phyloP scores from a whole-genome alignment of 176 grass and related monocot species.

The Canna indica region DNA sequence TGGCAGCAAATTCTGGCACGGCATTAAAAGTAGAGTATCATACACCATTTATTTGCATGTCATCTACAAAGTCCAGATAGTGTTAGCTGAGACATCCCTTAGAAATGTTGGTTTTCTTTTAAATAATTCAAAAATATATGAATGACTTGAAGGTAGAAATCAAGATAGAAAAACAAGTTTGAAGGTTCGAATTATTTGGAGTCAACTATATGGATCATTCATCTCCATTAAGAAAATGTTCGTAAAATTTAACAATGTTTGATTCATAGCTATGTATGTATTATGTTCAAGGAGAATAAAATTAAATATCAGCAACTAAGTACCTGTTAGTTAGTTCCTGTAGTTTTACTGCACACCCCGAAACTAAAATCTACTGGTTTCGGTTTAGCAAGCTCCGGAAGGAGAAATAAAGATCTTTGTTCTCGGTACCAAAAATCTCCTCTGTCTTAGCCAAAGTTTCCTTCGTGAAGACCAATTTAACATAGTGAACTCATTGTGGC shows the following conservation, averaged over 20 bases:
- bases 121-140: too few species aligned
- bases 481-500: background rate
- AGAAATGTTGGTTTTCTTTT: background rate
- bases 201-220: background rate
- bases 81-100: background rate
- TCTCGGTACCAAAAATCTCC: constrained; percentile 82
- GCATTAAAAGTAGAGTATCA: too few species aligned
- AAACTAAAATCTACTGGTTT: constrained; percentile 31
- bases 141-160: too few species aligned
- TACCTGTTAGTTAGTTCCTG: background rate
- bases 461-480: constrained; percentile 31
- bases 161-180: background rate
- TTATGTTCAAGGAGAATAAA: background rate
- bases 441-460: constrained; percentile 82
- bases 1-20: too few species aligned
- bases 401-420: constrained; percentile 73
- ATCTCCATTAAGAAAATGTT: too few species aligned
- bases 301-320: background rate
- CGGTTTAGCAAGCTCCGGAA: constrained; percentile 84
- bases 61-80: background rate
- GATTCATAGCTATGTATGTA: background rate
- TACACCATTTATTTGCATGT: background rate
- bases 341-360: background rate
- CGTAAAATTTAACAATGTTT: too few species aligned
- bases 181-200: too few species aligned